A percentile compares a stretch with the other conserved stretches of the same genome.
Conservation (phyloP, 257 asterid genomes). For the Solanum gracilifrons region DNA sequence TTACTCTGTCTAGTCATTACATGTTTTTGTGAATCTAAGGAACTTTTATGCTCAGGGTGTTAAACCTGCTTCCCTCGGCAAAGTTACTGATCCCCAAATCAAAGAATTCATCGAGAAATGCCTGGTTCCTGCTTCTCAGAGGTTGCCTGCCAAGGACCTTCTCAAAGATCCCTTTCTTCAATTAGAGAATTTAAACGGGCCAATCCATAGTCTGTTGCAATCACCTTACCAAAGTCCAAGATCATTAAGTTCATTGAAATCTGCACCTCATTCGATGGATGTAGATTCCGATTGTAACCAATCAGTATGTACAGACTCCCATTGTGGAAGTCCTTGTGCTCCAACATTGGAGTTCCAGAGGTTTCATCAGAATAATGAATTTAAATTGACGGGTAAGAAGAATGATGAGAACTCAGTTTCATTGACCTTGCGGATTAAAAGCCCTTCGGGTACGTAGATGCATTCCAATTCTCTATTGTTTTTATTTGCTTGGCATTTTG, state of each 20-base stretch:
- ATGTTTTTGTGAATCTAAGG: background rate
- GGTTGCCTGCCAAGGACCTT: conserved; percentile 66
- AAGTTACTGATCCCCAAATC: conserved; percentile 35
- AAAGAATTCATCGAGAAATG: conserved; percentile 69
- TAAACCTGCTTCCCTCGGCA: conserved; percentile 59
- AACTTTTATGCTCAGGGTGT: conserved; percentile 33
- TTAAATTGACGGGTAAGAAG: conserved; percentile 49
- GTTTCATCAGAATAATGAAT: conserved; percentile 40
- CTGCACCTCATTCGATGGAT: conserved; percentile 54
- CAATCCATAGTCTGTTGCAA: conserved; percentile 13
- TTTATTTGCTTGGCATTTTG: background rate
- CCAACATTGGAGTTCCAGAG: conserved; percentile 37
- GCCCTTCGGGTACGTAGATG: conserved; percentile 33
- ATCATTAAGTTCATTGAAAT: conserved; percentile 16
- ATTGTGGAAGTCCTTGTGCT: conserved; percentile 25
- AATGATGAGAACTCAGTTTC: conserved; percentile 39
- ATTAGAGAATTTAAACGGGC: conserved; percentile 17
- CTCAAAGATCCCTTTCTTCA: conserved; percentile 58
- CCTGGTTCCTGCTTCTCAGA: conserved; percentile 44
- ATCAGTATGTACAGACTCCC: conserved; percentile 31
- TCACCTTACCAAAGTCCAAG: conserved; percentile 26
- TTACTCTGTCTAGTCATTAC: background rate
- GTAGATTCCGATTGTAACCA: conserved; percentile 47
- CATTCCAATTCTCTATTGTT: background rate
- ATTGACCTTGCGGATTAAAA: conserved; percentile 43